Conservation (phyloP, 208 protist genomes). For the Tritrichomonas musculus region DNA sequence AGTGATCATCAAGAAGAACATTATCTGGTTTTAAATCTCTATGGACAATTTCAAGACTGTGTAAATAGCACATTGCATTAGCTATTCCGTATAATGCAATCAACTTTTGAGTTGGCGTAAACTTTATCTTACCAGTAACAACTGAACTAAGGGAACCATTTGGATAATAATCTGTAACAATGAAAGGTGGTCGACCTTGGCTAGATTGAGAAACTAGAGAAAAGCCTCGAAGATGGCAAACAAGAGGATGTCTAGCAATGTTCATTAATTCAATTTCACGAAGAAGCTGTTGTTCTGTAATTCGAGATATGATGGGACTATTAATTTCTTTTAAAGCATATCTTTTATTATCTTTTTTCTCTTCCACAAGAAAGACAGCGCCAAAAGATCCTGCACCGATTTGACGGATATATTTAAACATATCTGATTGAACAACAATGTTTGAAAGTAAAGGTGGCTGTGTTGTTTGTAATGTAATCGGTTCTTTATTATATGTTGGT, state of each 20-base stretch:
- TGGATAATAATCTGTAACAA: neutral
- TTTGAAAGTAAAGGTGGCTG: no score
- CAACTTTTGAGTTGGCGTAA: neutral
- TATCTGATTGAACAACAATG: no score
- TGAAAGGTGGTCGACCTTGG: neutral
- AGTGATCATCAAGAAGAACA: neutral
- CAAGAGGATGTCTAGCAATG: neutral
- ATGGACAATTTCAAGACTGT: neutral
- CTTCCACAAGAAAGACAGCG: neutral
- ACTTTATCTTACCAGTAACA: neutral
- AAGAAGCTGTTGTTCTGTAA: neutral
- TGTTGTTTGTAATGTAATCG: no score
- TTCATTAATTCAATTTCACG: neutral
- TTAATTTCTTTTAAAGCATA: neutral
- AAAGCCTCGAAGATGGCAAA: neutral
- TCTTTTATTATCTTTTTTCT: neutral
- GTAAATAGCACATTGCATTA: neutral
- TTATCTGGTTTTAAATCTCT: neutral
- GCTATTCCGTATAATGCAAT: neutral
- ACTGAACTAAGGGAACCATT: neutral
- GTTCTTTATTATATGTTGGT: no score
- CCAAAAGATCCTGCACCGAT: neutral
- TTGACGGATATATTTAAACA: neutral
- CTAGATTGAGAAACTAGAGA: neutral
- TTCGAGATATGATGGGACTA: neutral